These are phyloP conservation scores for Coprinopsis strossmayeri DNA, from an alignment of 768 basidiomycete species.

Conservation along the genomic window DNA sequence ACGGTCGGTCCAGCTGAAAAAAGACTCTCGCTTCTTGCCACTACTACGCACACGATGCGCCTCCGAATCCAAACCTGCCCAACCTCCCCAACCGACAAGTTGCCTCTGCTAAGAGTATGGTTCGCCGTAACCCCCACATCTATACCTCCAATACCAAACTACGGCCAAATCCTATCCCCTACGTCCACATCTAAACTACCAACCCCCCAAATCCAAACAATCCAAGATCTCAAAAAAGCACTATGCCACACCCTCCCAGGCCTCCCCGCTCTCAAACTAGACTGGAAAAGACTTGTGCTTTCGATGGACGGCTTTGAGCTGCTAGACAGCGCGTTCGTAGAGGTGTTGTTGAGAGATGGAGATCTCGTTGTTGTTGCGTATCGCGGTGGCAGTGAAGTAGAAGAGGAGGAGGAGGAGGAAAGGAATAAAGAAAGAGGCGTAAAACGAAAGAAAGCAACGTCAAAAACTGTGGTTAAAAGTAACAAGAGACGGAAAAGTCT, in stretches of 20 bases:
- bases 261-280: conserved; percentile 20
- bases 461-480: conserved; percentile 10
- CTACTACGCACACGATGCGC: no score
- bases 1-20: no score
- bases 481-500: conserved; percentile 11
- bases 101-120: conserved; percentile 49
- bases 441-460: conserved; percentile 9
- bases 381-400: conserved; percentile 3
- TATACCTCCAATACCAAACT: conserved; percentile 8
- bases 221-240: conserved; percentile 31
- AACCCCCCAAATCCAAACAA: conserved; percentile 12
- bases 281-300: conserved; percentile 21
- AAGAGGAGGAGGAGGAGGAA: conserved; percentile 6
- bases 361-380: conserved; percentile 36
- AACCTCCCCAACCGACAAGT: conserved; percentile 18
- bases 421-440: background rate
- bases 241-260: conserved; percentile 28
- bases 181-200: background rate
- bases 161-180: background rate
- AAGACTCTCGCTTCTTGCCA: no score
- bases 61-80: conserved; percentile 38
- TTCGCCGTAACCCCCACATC: conserved; percentile 26
- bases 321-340: conserved; percentile 30
- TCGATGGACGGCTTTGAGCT: conserved; percentile 44
- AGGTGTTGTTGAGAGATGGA: conserved; percentile 38